A percentile compares a stretch with the other conserved stretches of the same genome.
These are phyloP conservation scores for Sporothrix brunneoviolacea DNA, from an alignment of 2,329 filamentous ascomycete genomes.

Conservation along the genomic window DNA sequence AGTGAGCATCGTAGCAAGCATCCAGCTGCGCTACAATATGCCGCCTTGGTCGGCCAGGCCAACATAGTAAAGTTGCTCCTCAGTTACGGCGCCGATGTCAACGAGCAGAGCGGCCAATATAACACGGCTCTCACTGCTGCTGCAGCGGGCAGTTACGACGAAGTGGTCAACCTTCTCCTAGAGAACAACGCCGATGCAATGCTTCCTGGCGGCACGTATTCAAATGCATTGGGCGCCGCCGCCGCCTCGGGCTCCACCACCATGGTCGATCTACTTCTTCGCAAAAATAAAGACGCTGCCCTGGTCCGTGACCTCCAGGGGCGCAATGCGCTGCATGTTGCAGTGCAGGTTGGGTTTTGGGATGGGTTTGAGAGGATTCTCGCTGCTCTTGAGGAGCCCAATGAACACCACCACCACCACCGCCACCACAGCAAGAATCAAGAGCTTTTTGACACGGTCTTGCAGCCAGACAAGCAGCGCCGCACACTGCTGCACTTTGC, in stretches of 20 bases:
- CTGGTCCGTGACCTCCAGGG: constrained; percentile 1
- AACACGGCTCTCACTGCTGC: constrained; percentile 5
- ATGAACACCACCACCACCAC: no score
- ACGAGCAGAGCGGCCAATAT: constrained; percentile 2
- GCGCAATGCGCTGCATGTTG: constrained; percentile 3
- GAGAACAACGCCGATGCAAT: not conserved
- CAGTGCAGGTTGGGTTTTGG: not conserved
- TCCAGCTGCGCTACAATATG: not conserved
- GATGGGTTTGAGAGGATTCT: constrained; percentile 3
- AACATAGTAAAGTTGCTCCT: not conserved
- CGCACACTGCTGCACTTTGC: constrained; percentile 1
- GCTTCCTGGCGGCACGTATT: not conserved
- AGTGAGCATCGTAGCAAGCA: no score
- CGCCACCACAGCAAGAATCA: not conserved
- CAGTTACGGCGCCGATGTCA: not conserved
- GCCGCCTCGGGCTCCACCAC: not conserved
- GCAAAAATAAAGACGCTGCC: not conserved
- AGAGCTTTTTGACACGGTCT: not conserved
- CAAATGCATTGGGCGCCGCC: not conserved
- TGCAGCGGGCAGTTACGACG: not conserved
- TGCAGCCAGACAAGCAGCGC: constrained; percentile 2
- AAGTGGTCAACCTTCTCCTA: not conserved
- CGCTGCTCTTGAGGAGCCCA: not conserved
- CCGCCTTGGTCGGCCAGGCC: not conserved
- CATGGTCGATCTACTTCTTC: not conserved